Evolutionary conservation across 352 stramenopile genomes (phyloP).

Genomic region (Phytopythium mirpurense): DNA sequence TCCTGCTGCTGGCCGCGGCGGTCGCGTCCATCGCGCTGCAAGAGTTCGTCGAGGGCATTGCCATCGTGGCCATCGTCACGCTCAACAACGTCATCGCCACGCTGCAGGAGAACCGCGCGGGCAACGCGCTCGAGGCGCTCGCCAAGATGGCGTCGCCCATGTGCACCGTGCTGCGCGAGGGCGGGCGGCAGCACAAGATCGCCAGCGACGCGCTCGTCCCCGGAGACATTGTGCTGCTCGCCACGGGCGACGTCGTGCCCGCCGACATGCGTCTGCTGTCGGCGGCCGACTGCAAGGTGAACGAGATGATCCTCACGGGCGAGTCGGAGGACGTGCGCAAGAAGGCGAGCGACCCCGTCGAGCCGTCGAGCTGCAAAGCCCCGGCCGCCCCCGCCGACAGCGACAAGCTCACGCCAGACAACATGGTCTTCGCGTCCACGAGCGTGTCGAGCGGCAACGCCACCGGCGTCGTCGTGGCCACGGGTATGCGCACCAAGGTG

Average conservation of each 20-base stretch:
- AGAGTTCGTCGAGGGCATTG: constrained; percentile 30
- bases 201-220: constrained; percentile 33
- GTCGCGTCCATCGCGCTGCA: constrained; percentile 31
- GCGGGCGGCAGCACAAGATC: constrained; percentile 10
- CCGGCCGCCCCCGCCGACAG: constrained; percentile 7
- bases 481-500: constrained; percentile 34
- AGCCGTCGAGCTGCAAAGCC: background rate
- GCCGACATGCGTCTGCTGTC: constrained; percentile 78
- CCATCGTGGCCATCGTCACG: constrained; percentile 33
- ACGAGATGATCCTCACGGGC: constrained; percentile 91
- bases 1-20: constrained; percentile 27
- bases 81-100: constrained; percentile 35
- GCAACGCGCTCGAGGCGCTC: constrained; percentile 29
- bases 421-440: constrained; percentile 91
- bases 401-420: constrained; percentile 34
- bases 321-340: constrained; percentile 70
- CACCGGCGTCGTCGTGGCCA: constrained; percentile 34
- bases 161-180: constrained; percentile 28
- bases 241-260: constrained; percentile 86
- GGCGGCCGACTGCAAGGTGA: constrained; percentile 66
- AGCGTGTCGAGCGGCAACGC: constrained; percentile 43
- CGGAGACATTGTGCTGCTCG: constrained; percentile 69
- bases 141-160: constrained; percentile 27
- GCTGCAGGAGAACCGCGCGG: constrained; percentile 26
- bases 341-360: constrained; percentile 15